Evolutionary conservation across 2,329 filamentous ascomycete species (phyloP).

Genomic region (Pyrenophora graminea): DNA sequence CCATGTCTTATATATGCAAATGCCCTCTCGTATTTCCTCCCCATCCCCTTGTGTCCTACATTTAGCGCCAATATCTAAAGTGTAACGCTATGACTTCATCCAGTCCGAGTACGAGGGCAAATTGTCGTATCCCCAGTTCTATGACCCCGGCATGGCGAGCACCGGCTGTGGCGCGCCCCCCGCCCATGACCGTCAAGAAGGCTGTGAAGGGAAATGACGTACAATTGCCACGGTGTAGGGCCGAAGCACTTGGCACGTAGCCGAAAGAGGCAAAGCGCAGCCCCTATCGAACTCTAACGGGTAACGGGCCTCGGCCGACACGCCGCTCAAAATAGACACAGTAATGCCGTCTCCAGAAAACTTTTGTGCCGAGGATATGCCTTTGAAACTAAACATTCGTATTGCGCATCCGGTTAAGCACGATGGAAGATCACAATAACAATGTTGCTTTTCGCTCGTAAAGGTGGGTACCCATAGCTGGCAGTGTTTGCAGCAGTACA

Average conservation of each 20-base stretch:
- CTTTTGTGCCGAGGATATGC: slow-evolving; percentile 14
- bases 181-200: not conserved
- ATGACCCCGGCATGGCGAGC: slow-evolving; percentile 5
- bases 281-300: not conserved
- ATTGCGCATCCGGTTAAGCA: not conserved
- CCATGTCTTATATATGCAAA: slow-evolving; percentile 7
- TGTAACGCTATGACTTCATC: slow-evolving; percentile 14
- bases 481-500: not conserved
- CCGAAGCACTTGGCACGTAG: not conserved
- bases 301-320: not conserved
- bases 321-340: slow-evolving; percentile 9
- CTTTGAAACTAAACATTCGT: slow-evolving; percentile 6
- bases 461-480: not conserved
- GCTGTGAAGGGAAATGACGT: slow-evolving; percentile 7
- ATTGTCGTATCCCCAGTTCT: slow-evolving; percentile 15
- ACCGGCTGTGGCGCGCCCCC: slow-evolving; percentile 9
- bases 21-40: slow-evolving; percentile 2
- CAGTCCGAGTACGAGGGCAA: slow-evolving; percentile 1
- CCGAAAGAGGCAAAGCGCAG: not conserved
- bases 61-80: slow-evolving; percentile 9
- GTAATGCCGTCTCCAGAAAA: slow-evolving; percentile 9
- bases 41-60: not conserved
- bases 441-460: slow-evolving; percentile 4
- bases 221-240: slow-evolving; percentile 2
- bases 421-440: not conserved